Evolutionary conservation across 164 flowering plant species (phyloP).

Genomic region (Tetracentron sinense): DNA sequence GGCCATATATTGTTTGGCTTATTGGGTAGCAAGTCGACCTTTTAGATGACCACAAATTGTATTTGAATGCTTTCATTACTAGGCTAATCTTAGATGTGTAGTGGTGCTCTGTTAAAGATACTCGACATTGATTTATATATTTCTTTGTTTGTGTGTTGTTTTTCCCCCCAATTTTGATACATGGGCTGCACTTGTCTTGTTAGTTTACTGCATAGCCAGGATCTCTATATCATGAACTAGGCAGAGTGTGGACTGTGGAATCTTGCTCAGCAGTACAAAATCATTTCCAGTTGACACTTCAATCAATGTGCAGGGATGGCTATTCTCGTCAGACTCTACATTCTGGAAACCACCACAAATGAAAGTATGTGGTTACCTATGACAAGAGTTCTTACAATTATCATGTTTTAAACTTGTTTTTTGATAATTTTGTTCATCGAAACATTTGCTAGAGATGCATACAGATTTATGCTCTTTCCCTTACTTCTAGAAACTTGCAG

Average conservation of each 20-base stretch:
- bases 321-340: slow-evolving; percentile 73
- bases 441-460: no score
- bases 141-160: background rate
- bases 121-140: background rate
- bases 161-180: background rate
- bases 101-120: background rate
- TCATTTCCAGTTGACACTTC: slow-evolving; percentile 10
- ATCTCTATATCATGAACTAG: background rate
- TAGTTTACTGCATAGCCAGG: background rate
- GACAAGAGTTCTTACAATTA: slow-evolving; percentile 2
- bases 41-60: no score
- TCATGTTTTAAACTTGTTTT: background rate
- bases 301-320: slow-evolving; percentile 77
- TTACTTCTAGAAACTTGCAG: no score
- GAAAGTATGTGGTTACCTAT: slow-evolving; percentile 45
- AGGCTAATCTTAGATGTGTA: background rate
- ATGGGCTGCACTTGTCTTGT: background rate
- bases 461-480: no score
- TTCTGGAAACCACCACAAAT: slow-evolving; percentile 98
- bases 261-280: background rate
- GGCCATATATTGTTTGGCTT: no score
- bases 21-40: no score
- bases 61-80: no score
- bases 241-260: background rate
- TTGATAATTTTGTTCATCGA: no score